phyloP scores from a whole-genome alignment of 768 basidiomycete species.

The Boletellus sp. region DNA sequence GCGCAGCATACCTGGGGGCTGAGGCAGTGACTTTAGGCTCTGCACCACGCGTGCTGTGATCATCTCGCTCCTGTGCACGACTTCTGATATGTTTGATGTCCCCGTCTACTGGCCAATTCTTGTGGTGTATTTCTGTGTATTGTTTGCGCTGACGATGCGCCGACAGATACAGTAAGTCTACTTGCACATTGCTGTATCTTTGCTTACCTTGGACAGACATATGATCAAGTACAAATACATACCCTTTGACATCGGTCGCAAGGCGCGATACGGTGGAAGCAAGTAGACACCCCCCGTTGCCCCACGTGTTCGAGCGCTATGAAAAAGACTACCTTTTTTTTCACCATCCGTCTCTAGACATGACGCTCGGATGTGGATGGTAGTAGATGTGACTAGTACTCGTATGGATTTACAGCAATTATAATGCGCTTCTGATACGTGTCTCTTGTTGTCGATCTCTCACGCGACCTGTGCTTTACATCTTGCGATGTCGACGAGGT shows the following conservation, averaged over 20 bases:
- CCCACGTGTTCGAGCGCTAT: neutral
- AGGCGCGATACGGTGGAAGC: conserved; percentile 74
- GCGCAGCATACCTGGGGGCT: neutral
- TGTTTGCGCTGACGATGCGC: conserved; percentile 94
- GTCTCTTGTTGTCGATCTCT: no score
- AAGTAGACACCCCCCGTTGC: conserved; percentile 33
- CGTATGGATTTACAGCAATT: conserved; percentile 29
- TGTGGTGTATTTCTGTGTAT: conserved; percentile 92
- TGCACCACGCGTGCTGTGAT: conserved; percentile 87
- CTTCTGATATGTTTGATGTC: conserved; percentile 86
- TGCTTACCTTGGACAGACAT: conserved; percentile 52
- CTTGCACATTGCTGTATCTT: neutral
- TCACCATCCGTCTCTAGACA: conserved; percentile 7
- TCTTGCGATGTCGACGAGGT: conserved; percentile 11
- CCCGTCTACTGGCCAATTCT: conserved; percentile 99
- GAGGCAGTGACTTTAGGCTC: conserved; percentile 53
- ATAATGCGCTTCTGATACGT: conserved; percentile 19
- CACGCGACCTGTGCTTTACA: no score
- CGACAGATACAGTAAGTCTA: conserved; percentile 84
- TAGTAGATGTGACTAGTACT: conserved; percentile 21
- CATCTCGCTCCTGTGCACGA: conserved; percentile 74
- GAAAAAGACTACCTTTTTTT: conserved; percentile 7
- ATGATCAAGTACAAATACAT: conserved; percentile 99
- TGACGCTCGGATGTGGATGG: conserved; percentile 12
- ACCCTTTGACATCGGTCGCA: conserved; percentile 93